phyloP scores from a whole-genome alignment of 257 asterid species.

The Solanum pennellii region DNA sequence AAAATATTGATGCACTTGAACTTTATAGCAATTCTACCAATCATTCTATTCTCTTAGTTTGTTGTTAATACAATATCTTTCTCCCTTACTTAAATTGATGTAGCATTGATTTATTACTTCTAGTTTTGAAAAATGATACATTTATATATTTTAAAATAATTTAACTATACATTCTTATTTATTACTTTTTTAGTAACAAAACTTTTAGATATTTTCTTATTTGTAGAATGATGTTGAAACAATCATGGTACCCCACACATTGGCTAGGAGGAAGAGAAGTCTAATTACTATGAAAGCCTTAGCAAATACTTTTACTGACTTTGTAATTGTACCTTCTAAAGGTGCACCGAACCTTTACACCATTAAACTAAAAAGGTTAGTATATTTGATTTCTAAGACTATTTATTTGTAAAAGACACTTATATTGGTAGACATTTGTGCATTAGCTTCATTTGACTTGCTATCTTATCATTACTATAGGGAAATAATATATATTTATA shows the following conservation, averaged over 20 bases:
- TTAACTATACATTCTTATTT: not conserved
- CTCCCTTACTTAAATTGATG: not conserved
- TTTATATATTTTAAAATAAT: not conserved
- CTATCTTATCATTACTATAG: too few relatives aligned
- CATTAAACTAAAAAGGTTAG: not conserved
- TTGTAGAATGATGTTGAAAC: not conserved
- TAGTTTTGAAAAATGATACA: not conserved
- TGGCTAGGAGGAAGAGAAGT: not conserved
- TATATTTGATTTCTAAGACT: too few relatives aligned
- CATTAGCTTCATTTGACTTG: too few relatives aligned
- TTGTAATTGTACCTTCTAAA: not conserved
- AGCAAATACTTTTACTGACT: not conserved
- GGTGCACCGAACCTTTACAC: not conserved
- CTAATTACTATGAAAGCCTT: not conserved
- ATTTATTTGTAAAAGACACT: too few relatives aligned
- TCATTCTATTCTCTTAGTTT: not conserved
- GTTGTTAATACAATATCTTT: not conserved
- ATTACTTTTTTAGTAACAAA: not conserved
- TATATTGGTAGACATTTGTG: too few relatives aligned
- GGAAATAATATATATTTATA: too few relatives aligned
- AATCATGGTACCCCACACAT: not conserved
- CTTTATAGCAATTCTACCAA: too few relatives aligned
- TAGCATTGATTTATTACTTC: not conserved
- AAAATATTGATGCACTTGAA: not conserved
- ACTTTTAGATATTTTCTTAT: not conserved